These are phyloP conservation scores for Spathaspora hagerdaliae DNA, from an alignment of 805 yeast species.

Conservation along the genomic window DNA sequence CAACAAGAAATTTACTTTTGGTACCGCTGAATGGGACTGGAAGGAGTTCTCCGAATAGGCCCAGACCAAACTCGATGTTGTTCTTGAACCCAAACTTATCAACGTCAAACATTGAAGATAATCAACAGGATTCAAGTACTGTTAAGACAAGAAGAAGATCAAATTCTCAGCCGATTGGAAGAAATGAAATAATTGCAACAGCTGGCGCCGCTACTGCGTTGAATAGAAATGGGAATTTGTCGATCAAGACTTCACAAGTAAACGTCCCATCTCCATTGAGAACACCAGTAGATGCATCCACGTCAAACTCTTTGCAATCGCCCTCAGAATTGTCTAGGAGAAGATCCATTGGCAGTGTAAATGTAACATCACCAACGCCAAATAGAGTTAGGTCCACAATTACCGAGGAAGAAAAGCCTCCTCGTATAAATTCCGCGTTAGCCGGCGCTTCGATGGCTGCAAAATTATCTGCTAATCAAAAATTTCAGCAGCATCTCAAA, in stretches of 20 bases:
- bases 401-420: not conserved
- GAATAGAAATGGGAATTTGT: slow-evolving; percentile 9
- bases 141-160: slow-evolving; percentile 25
- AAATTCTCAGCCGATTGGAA: slow-evolving; percentile 30
- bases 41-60: slow-evolving; percentile 2
- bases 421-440: slow-evolving; percentile 2
- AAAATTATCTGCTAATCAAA: slow-evolving; percentile 30
- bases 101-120: slow-evolving; percentile 2
- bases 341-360: not conserved
- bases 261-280: not conserved
- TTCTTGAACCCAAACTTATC: slow-evolving; percentile 18
- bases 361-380: slow-evolving; percentile 11
- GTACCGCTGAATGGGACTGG: not conserved
- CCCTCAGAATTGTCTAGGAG: not conserved
- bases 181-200: slow-evolving; percentile 14
- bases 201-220: slow-evolving; percentile 34
- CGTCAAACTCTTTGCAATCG: not conserved
- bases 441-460: slow-evolving; percentile 13
- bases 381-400: not conserved
- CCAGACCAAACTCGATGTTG: slow-evolving; percentile 24
- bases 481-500: slow-evolving; percentile 35
- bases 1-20: slow-evolving; percentile 10
- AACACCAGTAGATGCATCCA: not conserved
- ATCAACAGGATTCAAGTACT: not conserved
- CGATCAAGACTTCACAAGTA: not conserved